A percentile compares a stretch with the other conserved stretches of the same genome.
phyloP scores from a whole-genome alignment of 2,329 filamentous ascomycete genomes.

The Hawksworthiomyces lignivorus region DNA sequence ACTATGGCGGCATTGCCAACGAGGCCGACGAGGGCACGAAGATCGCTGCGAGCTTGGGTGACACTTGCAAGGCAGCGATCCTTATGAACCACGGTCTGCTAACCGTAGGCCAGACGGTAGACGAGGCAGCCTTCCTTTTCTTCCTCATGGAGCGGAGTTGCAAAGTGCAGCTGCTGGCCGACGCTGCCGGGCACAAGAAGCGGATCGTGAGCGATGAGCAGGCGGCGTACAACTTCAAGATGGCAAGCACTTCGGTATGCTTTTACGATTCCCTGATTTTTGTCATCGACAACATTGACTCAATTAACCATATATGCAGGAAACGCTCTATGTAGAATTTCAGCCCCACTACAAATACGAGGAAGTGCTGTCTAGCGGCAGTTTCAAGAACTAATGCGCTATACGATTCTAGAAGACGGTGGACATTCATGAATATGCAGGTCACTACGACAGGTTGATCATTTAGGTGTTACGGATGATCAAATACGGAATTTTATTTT shows the following conservation, averaged over 20 bases:
- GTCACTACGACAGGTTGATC: too few relatives aligned
- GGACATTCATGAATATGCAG: too few relatives aligned
- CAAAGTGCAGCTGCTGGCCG: slow-evolving; percentile 52
- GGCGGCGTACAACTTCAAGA: too few relatives aligned
- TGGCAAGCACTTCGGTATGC: too few relatives aligned
- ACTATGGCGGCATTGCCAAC: slow-evolving; percentile 53
- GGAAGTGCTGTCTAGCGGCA: slow-evolving; percentile 14
- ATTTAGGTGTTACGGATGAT: too few relatives aligned
- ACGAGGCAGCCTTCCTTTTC: slow-evolving; percentile 56
- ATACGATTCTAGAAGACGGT: too few relatives aligned
- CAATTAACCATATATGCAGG: too few relatives aligned
- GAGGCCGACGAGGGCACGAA: slow-evolving; percentile 45
- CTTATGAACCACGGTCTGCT: slow-evolving; percentile 55
- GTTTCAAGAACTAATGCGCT: slow-evolving; percentile 11
- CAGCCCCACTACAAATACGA: slow-evolving; percentile 43
- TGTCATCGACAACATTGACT: too few relatives aligned
- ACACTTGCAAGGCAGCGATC: slow-evolving; percentile 43
- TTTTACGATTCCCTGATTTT: too few relatives aligned
- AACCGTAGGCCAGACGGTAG: slow-evolving; percentile 52
- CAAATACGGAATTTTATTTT: too few relatives aligned
- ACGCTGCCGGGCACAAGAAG: too few relatives aligned
- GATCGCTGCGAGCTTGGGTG: slow-evolving; percentile 36
- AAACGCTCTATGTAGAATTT: slow-evolving; percentile 44
- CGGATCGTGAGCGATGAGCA: too few relatives aligned
- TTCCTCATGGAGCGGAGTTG: slow-evolving; percentile 59